Conservation (phyloP, 768 basidiomycete species). For the Pleurotus eryngii region DNA sequence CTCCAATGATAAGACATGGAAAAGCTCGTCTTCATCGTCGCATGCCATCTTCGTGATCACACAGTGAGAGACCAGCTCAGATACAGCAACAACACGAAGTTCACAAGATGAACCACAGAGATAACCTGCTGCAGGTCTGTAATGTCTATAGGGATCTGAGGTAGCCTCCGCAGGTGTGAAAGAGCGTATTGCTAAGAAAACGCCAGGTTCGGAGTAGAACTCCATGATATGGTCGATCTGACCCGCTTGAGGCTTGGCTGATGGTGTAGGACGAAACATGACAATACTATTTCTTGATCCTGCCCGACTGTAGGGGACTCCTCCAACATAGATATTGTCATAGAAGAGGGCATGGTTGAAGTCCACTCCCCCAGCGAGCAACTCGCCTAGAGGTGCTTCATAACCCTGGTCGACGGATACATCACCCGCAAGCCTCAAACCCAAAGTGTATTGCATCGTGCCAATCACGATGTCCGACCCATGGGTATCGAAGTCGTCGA, state of each 20-base stretch:
- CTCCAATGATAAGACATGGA: not conserved
- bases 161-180: not conserved
- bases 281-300: conserved; percentile 9
- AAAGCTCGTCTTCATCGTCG: not conserved
- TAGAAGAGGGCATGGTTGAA: not conserved
- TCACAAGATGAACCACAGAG: conserved; percentile 1
- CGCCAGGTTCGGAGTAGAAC: not conserved
- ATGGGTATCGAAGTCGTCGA: conserved; percentile 4
- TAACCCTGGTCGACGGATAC: not conserved
- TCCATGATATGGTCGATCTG: conserved; percentile 5
- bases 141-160: conserved; percentile 11
- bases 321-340: not conserved
- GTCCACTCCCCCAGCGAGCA: not conserved
- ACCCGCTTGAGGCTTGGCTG: not conserved
- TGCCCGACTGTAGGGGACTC: conserved; percentile 9
- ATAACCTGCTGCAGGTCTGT: conserved; percentile 11
- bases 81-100: conserved; percentile 4
- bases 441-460: not conserved
- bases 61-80: conserved; percentile 9
- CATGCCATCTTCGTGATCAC: conserved; percentile 2
- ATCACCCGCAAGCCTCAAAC: not conserved
- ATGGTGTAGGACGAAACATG: conserved; percentile 3
- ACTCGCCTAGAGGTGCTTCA: not conserved
- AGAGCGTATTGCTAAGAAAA: conserved; percentile 6
- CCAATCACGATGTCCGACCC: not conserved